phyloP scores from a whole-genome alignment of 2,329 filamentous ascomycete species.

The Penicillium sp. region DNA sequence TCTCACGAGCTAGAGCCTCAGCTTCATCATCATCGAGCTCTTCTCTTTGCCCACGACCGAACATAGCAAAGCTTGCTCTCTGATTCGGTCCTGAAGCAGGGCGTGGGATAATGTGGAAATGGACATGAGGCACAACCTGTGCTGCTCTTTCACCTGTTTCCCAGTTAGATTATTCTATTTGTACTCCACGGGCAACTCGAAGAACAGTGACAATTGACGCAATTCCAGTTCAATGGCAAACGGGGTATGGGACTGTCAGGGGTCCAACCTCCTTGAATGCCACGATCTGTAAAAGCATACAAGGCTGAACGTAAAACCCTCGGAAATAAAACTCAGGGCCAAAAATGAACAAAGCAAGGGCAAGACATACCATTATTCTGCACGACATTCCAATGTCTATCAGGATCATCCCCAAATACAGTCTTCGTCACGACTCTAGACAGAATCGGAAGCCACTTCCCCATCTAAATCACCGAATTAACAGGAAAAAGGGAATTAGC shows the following conservation, averaged over 20 bases:
- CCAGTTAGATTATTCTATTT: background rate
- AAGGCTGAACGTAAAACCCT: too few relatives aligned
- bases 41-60: constrained; percentile 46
- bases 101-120: constrained; percentile 90
- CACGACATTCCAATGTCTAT: constrained; percentile 84
- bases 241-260: background rate
- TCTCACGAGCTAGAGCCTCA: constrained; percentile 33
- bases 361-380: constrained; percentile 73
- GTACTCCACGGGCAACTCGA: background rate
- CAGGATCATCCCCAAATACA: constrained; percentile 50
- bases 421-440: constrained; percentile 70
- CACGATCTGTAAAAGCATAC: background rate
- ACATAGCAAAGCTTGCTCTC: constrained; percentile 42
- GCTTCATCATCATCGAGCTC: constrained; percentile 48
- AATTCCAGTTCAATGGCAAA: background rate
- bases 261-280: constrained; percentile 6
- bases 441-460: constrained; percentile 47
- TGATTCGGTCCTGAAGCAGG: constrained; percentile 47
- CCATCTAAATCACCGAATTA: constrained; percentile 33
- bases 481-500: background rate
- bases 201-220: background rate
- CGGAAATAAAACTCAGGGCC: background rate
- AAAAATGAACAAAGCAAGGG: constrained; percentile 1
- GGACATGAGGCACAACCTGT: constrained; percentile 88
- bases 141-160: constrained; percentile 68